phyloP scores from a whole-genome alignment of 257 asterid species.

The Capsicum rhomboideum region DNA sequence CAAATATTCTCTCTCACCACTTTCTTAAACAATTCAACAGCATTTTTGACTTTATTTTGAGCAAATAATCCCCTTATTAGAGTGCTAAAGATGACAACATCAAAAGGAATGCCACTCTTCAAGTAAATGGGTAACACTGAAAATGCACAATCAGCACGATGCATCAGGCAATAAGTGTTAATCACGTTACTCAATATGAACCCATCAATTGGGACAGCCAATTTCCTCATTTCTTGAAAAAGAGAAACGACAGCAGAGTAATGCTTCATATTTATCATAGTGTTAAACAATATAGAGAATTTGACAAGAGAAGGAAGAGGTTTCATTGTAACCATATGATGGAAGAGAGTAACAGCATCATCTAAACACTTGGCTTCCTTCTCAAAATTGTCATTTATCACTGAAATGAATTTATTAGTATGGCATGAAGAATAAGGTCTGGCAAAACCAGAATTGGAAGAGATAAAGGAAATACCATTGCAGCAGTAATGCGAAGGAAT shows the following conservation, averaged over 20 bases:
- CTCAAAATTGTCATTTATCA: not conserved
- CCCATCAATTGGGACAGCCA: not conserved
- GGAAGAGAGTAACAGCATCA: constrained; percentile 7
- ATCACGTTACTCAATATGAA: not conserved
- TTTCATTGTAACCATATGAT: not conserved
- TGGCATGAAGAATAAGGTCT: not conserved
- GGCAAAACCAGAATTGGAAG: no score
- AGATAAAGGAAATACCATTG: no score
- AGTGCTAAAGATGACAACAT: not conserved
- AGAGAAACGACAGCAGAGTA: not conserved
- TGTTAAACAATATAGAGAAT: not conserved
- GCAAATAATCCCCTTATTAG: constrained; percentile 14
- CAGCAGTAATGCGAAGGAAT: no score
- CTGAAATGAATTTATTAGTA: not conserved
- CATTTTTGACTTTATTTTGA: not conserved
- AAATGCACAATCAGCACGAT: constrained; percentile 5
- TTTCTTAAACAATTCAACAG: constrained; percentile 14
- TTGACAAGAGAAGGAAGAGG: constrained; percentile 3
- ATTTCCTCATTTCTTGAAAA: constrained; percentile 10
- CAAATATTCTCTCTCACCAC: constrained; percentile 12
- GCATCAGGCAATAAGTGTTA: constrained; percentile 1
- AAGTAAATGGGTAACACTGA: constrained; percentile 5
- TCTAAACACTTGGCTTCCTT: not conserved
- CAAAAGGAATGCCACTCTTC: constrained; percentile 2
- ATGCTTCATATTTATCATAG: constrained; percentile 1